Percentiles rank a stretch among this genome's conserved stretches.
Conservation (phyloP, 2,329 filamentous ascomycete genomes). For the Cytospora paraplurivora region DNA sequence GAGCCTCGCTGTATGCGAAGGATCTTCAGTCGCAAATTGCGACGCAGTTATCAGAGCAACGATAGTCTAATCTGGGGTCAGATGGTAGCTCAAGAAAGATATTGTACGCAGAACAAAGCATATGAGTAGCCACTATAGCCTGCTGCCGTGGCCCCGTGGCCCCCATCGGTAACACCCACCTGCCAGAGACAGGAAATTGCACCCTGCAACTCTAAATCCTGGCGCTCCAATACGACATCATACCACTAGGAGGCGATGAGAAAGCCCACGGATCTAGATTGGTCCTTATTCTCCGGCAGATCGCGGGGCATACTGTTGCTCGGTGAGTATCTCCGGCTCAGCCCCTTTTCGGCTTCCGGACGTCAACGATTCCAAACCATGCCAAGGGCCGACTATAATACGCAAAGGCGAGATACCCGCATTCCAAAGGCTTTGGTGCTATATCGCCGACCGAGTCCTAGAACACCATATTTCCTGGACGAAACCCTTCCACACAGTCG, state of each 20-base stretch:
- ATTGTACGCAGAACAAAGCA: neutral
- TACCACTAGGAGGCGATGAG: constrained; percentile 8
- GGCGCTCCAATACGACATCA: neutral
- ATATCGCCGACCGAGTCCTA: neutral
- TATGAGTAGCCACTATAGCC: constrained; percentile 4
- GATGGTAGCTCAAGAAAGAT: neutral
- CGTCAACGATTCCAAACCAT: neutral
- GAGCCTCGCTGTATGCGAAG: neutral
- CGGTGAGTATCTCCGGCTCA: constrained; percentile 17
- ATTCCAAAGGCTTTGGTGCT: constrained; percentile 3
- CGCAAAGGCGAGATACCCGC: neutral
- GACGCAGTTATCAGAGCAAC: neutral
- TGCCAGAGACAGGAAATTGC: constrained; percentile 17
- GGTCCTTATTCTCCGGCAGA: constrained; percentile 10
- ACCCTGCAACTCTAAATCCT: constrained; percentile 19
- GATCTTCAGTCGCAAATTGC: neutral
- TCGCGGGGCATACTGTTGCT: constrained; percentile 12
- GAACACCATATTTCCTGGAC: constrained; percentile 7
- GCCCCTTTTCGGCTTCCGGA: constrained; percentile 15
- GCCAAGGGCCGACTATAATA: constrained; percentile 1
- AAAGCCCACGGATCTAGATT: constrained; percentile 13
- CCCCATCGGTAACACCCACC: constrained; percentile 1
- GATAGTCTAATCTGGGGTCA: neutral
- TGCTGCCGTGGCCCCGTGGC: neutral
- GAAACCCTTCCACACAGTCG: constrained; percentile 1